These are phyloP conservation scores for Ceratocystiopsis minuta DNA, from an alignment of 2,329 filamentous ascomycete genomes.

Conservation along the genomic window DNA sequence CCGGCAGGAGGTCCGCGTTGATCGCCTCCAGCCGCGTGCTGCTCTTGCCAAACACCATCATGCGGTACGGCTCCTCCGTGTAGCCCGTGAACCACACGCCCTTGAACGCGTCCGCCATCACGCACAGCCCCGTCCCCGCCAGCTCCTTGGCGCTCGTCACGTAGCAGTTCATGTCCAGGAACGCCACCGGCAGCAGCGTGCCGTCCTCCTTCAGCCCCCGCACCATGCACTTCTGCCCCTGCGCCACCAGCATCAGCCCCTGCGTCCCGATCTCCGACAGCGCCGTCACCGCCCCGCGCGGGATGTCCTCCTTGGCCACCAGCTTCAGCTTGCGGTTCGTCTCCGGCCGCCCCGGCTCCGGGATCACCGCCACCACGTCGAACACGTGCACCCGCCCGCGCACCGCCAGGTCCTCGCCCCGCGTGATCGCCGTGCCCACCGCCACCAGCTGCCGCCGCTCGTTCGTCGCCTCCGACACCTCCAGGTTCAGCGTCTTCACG, in stretches of 20 bases:
- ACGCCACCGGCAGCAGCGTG: conserved; percentile 79
- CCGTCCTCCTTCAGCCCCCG: conserved; percentile 90
- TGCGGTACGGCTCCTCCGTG: conserved; percentile 89
- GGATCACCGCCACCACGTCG: conserved; percentile 80
- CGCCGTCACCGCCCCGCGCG: conserved; percentile 79
- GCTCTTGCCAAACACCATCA: conserved; percentile 83
- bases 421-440: conserved; percentile 70
- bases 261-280: conserved; percentile 71
- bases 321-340: conserved; percentile 74
- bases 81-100: conserved; percentile 94
- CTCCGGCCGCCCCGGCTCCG: conserved; percentile 69
- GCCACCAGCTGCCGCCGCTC: conserved; percentile 67
- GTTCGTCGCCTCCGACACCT: conserved; percentile 80
- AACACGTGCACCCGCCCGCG: conserved; percentile 78
- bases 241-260: conserved; percentile 74
- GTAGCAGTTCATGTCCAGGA: conserved; percentile 94
- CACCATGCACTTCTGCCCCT: conserved; percentile 96
- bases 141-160: conserved; percentile 74
- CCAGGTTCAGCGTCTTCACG: conserved; percentile 67
- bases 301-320: conserved; percentile 74
- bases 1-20: conserved; percentile 73
- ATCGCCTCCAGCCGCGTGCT: conserved; percentile 60
- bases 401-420: conserved; percentile 77
- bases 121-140: conserved; percentile 63
- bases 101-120: conserved; percentile 81